These are phyloP conservation scores for Cutaneotrichosporon dermatis DNA, from an alignment of 1,284 basidiomycete genomes.

Conservation along the genomic window DNA sequence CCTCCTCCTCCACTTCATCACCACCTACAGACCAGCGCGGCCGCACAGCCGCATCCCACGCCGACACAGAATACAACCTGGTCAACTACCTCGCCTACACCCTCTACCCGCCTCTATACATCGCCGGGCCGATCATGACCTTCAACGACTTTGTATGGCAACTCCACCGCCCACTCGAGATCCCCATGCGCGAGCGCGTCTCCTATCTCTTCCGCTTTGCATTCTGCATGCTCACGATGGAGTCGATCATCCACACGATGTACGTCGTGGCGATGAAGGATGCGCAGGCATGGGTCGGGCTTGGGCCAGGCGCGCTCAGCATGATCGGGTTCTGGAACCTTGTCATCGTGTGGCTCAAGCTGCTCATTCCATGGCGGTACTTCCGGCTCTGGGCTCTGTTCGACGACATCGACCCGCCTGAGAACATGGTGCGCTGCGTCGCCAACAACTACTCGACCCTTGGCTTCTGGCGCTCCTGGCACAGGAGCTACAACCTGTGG, in stretches of 20 bases:
- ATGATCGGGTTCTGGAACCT: constrained; percentile 99
- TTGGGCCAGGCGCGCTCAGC: constrained; percentile 72
- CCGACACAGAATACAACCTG: constrained; percentile 56
- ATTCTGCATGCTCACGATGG: constrained; percentile 74
- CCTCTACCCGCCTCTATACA: constrained; percentile 88
- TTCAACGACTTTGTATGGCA: constrained; percentile 92
- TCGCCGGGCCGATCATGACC: constrained; percentile 92
- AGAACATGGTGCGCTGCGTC: constrained; percentile 98
- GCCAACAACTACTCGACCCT: constrained; percentile 94
- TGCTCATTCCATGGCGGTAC: constrained; percentile 95
- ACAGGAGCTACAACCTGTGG: constrained; percentile 95
- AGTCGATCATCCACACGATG: constrained; percentile 87
- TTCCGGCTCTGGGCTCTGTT: constrained; percentile 91
- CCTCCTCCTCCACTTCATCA: too few relatives aligned
- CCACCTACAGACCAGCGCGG: constrained; percentile 45
- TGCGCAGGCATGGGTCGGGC: constrained; percentile 58
- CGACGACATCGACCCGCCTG: constrained; percentile 88
- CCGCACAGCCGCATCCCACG: constrained; percentile 54
- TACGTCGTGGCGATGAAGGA: constrained; percentile 98
- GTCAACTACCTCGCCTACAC: constrained; percentile 67
- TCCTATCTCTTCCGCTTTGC: constrained; percentile 70
- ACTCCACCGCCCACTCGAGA: constrained; percentile 50
- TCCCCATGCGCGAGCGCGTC: constrained; percentile 46
- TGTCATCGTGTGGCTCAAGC: constrained; percentile 95
- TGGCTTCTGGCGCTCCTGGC: constrained; percentile 97